A percentile compares a stretch with the other conserved stretches of the same genome.
phyloP scores from a whole-genome alignment of 768 basidiomycete species.

The Phaffia australis region DNA sequence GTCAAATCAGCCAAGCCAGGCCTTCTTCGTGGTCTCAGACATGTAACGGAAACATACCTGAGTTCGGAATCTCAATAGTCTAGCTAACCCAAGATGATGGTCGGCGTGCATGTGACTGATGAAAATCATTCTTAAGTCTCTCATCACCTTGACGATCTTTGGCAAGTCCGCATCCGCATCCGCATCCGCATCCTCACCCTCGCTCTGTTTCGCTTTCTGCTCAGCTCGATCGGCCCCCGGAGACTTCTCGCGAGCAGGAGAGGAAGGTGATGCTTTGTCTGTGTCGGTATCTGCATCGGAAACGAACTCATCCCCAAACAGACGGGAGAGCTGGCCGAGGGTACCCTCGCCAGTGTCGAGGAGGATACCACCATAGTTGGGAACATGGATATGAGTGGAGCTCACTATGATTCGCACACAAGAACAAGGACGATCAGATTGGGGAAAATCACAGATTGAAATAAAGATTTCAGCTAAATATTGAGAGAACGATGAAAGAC shows the following conservation, averaged over 20 bases:
- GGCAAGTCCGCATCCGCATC: too few species aligned
- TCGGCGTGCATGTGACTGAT: slow-evolving; percentile 86
- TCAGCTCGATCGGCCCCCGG: not conserved
- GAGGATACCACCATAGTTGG: slow-evolving; percentile 59
- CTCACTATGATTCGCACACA: slow-evolving; percentile 48
- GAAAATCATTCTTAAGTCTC: slow-evolving; percentile 67
- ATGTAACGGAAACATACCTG: slow-evolving; percentile 46
- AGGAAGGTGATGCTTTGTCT: slow-evolving; percentile 27
- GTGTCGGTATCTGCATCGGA: not conserved
- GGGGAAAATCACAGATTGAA: slow-evolving; percentile 1
- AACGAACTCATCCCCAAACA: slow-evolving; percentile 51
- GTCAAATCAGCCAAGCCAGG: not conserved
- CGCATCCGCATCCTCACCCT: too few species aligned
- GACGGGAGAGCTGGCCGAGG: slow-evolving; percentile 71
- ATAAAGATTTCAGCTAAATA: not conserved
- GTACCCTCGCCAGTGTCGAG: slow-evolving; percentile 88
- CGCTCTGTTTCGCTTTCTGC: slow-evolving; percentile 20
- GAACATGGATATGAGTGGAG: slow-evolving; percentile 64
- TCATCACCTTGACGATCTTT: slow-evolving; percentile 40
- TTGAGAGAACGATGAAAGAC: not conserved
- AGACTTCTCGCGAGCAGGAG: slow-evolving; percentile 42
- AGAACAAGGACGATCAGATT: not conserved
- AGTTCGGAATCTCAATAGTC: slow-evolving; percentile 59
- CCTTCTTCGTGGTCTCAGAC: not conserved
- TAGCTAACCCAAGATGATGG: slow-evolving; percentile 74